Base-by-base conservation (phyloP, 2,329 filamentous ascomycete species). In the Pseudodiploospora longispora region DNA sequence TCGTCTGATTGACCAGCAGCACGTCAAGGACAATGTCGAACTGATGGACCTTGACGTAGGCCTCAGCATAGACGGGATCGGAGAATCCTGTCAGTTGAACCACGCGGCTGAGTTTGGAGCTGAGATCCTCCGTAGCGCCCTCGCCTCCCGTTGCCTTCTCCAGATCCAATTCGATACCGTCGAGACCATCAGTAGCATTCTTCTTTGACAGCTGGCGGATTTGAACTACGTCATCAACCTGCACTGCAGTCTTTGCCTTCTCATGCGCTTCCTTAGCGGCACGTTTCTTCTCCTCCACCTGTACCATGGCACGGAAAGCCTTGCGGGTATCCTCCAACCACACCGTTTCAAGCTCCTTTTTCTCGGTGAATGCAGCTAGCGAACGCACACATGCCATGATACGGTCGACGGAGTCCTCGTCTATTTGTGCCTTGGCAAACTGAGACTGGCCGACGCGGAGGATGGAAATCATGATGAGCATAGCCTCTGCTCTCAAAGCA, bases 401-500 rank as follows among this genome's bases (percentile, higher is more conserved):
- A 56, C 93, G 83, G 64, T 98, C 93, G n/a, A 97, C 80, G 0
- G 93, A 96, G 63, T 98, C 93, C 63, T 98, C 93, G 50, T 98
- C 93, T 52, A 98, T 97, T 3, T 89, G 87, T 1, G 88, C 85
- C 71, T 97, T 97, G 60, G 95, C 93, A 55, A 98, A 98, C 52
- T 95, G 88, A n/a, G 91, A 97, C 67, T 98, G 93, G 35, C 93
- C 93, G 48, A 96, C 93, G 40, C 93, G 89, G 53, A 98, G 88
- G 54, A 98, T 94, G 5, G 93, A 97, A 56, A 98, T 95, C 90
- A 97, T 95, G 62, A 98, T 97, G 42, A 98, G 77, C 93, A 98
- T 98, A 37, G 93, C 93, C 66, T 98, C 93, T 4, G 93, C 93
- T 40, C 88, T 85, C 28, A 98, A 77, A 30, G 91, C 90, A 57